These are phyloP conservation scores for Hyaloscypha bicolor DNA, from an alignment of 495 filamentous ascomycete species.

Conservation along the genomic window DNA sequence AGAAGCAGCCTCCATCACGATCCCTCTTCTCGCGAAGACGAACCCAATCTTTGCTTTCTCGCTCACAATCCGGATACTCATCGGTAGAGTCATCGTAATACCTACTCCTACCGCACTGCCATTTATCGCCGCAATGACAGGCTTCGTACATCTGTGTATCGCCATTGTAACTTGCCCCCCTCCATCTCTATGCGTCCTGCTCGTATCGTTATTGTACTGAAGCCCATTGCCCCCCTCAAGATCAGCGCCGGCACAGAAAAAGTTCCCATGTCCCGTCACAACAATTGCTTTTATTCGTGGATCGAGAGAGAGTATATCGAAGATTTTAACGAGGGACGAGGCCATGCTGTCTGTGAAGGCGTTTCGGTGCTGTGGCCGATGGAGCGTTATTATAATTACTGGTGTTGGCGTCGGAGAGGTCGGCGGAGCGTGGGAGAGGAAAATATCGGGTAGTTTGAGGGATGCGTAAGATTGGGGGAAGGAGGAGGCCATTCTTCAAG, in stretches of 20 bases:
- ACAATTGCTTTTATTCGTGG: constrained; percentile 59
- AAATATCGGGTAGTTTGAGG: constrained; percentile 42
- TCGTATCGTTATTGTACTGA: constrained; percentile 29
- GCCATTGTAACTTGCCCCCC: constrained; percentile 60
- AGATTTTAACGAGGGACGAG: constrained; percentile 54
- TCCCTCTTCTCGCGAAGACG: constrained; percentile 63
- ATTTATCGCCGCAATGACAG: constrained; percentile 66
- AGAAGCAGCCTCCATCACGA: constrained; percentile 65
- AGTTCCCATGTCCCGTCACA: constrained; percentile 55
- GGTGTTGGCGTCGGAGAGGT: constrained; percentile 50
- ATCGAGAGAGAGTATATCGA: constrained; percentile 55
- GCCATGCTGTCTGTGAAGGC: constrained; percentile 62
- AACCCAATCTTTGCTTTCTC: constrained; percentile 62
- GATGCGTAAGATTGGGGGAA: constrained; percentile 40
- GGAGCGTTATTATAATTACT: constrained; percentile 56
- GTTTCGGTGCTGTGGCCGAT: constrained; percentile 63
- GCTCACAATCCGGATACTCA: constrained; percentile 58
- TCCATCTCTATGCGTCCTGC: constrained; percentile 39
- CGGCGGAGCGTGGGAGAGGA: constrained; percentile 53
- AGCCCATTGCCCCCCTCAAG: constrained; percentile 44
- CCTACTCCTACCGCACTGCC: constrained; percentile 68
- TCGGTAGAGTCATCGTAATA: constrained; percentile 68
- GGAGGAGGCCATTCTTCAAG: constrained; percentile 23
- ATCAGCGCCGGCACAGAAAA: constrained; percentile 70
- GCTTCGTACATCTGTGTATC: constrained; percentile 63